Conservation (phyloP, 1,139 yeast species). For the Suhomyces kunorum region DNA sequence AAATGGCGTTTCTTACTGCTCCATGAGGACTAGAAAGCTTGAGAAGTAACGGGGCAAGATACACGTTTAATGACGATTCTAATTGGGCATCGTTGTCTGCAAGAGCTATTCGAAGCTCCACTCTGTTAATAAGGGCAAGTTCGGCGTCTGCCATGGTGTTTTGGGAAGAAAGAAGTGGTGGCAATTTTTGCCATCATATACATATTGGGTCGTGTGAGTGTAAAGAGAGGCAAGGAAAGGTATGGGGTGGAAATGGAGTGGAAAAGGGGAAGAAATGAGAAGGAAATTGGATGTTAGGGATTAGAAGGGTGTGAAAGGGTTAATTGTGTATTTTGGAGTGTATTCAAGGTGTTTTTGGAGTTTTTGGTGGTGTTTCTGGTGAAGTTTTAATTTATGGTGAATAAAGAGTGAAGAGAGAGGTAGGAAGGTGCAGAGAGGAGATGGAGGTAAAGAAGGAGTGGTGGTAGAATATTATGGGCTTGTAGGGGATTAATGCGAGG, state of each 20-base stretch:
- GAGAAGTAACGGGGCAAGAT: conserved; percentile 74
- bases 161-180: not conserved
- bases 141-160: conserved; percentile 50
- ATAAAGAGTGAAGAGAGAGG: too few relatives aligned
- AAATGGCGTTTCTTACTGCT: conserved; percentile 67
- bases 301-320: too few relatives aligned
- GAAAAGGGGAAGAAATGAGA: too few relatives aligned
- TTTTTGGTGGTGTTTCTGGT: too few relatives aligned
- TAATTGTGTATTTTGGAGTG: too few relatives aligned
- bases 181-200: conserved; percentile 2
- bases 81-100: conserved; percentile 70
- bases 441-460: not conserved
- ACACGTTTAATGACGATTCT: conserved; percentile 58
- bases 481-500: not conserved
- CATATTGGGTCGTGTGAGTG: conserved; percentile 5
- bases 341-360: too few relatives aligned
- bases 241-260: too few relatives aligned
- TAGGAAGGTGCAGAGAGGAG: too few relatives aligned
- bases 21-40: conserved; percentile 74
- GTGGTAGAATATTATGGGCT: not conserved
- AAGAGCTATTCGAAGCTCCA: conserved; percentile 79
- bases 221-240: too few relatives aligned
- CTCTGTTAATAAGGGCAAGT: conserved; percentile 63
- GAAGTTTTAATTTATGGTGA: too few relatives aligned
- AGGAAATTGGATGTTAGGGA: too few relatives aligned